phyloP scores from a whole-genome alignment of 2,329 filamentous ascomycete species.

The Arthrobotrys conoides region DNA sequence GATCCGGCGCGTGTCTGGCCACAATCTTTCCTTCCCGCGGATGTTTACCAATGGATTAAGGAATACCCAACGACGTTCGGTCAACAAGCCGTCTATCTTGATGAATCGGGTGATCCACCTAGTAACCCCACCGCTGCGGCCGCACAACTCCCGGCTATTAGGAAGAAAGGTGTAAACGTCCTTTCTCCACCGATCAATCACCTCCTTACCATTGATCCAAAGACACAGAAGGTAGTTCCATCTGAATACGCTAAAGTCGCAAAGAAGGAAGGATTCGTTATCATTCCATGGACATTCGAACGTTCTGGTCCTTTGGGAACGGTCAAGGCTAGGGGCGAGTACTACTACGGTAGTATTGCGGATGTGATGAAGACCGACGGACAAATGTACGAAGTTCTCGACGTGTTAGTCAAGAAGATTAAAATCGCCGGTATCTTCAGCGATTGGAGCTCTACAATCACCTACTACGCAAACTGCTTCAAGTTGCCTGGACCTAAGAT shows the following conservation, averaged over 20 bases:
- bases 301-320: constrained; percentile 74
- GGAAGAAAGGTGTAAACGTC: constrained; percentile 74
- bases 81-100: constrained; percentile 76
- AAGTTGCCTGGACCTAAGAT: constrained; percentile 64
- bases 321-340: constrained; percentile 71
- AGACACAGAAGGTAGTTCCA: constrained; percentile 73
- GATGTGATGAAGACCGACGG: constrained; percentile 75
- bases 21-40: constrained; percentile 77
- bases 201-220: constrained; percentile 71
- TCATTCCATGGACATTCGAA: constrained; percentile 79
- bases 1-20: constrained; percentile 72
- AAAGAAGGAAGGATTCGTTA: constrained; percentile 74
- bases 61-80: constrained; percentile 74
- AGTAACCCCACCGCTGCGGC: constrained; percentile 72
- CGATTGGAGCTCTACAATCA: constrained; percentile 79
- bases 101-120: constrained; percentile 73
- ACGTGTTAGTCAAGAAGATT: constrained; percentile 76
- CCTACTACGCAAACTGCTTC: constrained; percentile 81
- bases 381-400: constrained; percentile 76
- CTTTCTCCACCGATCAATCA: constrained; percentile 76
- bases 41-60: constrained; percentile 78
- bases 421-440: constrained; percentile 76
- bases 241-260: constrained; percentile 75
- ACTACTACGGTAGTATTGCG: constrained; percentile 72
- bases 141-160: constrained; percentile 73